A percentile compares a stretch with the other conserved stretches of the same genome.
phyloP scores from a whole-genome alignment of 164 flowering plant species.

The Buxus sempervirens region DNA sequence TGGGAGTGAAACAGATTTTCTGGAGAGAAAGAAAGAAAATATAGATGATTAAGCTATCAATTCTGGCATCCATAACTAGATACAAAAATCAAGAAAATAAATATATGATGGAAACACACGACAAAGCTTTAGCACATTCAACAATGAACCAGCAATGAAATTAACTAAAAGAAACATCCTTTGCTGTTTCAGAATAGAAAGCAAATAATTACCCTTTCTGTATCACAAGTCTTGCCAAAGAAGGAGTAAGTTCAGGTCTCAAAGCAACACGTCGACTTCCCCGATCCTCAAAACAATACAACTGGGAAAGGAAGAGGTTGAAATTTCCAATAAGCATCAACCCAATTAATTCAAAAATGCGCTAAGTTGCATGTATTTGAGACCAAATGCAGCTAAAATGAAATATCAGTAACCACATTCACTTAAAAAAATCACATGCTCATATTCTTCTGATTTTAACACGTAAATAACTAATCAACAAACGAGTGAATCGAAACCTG shows the following conservation, averaged over 20 bases:
- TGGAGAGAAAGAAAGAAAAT: conserved; percentile 57
- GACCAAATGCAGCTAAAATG: background rate
- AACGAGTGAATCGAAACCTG: conserved; percentile 41
- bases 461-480: background rate
- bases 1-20: conserved; percentile 87
- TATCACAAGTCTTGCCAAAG: conserved; percentile 87
- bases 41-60: conserved; percentile 64
- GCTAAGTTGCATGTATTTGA: background rate
- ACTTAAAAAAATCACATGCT: background rate
- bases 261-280: conserved; percentile 96
- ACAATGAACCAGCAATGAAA: background rate
- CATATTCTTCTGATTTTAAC: background rate
- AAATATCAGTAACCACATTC: background rate
- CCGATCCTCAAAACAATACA: conserved; percentile 89
- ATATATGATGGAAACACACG: conserved; percentile 14
- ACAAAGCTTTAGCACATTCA: background rate
- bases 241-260: conserved; percentile 98
- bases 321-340: background rate
- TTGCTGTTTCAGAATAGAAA: background rate
- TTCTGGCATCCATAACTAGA: conserved; percentile 58
- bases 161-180: background rate
- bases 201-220: conserved; percentile 73
- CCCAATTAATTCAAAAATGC: background rate
- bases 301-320: conserved; percentile 32
- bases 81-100: conserved; percentile 33